Evolutionary conservation across 768 basidiomycete species (phyloP), one percentile per base, ranked within the genome.

Genomic region (Boletellus ananas): DNA sequence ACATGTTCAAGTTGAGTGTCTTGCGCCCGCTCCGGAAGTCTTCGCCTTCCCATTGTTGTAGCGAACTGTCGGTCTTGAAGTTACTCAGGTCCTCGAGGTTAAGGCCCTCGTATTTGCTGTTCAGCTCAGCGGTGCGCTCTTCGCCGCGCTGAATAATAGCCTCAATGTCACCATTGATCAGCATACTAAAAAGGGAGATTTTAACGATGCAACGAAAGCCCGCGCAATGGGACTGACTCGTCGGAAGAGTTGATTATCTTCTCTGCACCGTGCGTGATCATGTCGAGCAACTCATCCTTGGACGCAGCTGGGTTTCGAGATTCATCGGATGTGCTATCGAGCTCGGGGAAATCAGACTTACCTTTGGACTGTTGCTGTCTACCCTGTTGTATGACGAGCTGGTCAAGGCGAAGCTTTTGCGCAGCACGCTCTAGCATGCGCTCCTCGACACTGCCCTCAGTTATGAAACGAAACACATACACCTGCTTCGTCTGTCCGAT

Each of bases 401-500:
- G 95, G 68, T 97, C 95, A 20, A 97, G 73, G 48, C 94, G 79
- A 47, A 97, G 75, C 72, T 97, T 98, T 72, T 97, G 95, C 4
- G 94, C 94, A 1, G 93, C 94, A 6, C 93, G 76, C 71, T 96
- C 94, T 27, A 96, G 71, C 79, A 97, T 94, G 33, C 94, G 82
- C 70, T 96, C 94, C 69, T 96, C 94, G 7, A 96, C 94, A 49
- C 91, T 94, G 41, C 88, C 90, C 71, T 95, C 91, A 0, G 94
- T 95, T 59, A 96, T 87, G 68, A 96, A 95, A n/a, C 94, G 75
- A 75, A 91, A 98, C 5, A 96, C 94, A 60, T 93, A 94, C 17
- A 96, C 94, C 69, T 97, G 94, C 71, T 95, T 97, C 39, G 90
- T 95, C 71, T 97, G 94, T 3, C 94, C 94, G 54, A 95, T 95